A percentile compares a stretch with the other conserved stretches of the same genome.
Conservation (phyloP, 208 protist species). For the Leishmania aethiopica region DNA sequence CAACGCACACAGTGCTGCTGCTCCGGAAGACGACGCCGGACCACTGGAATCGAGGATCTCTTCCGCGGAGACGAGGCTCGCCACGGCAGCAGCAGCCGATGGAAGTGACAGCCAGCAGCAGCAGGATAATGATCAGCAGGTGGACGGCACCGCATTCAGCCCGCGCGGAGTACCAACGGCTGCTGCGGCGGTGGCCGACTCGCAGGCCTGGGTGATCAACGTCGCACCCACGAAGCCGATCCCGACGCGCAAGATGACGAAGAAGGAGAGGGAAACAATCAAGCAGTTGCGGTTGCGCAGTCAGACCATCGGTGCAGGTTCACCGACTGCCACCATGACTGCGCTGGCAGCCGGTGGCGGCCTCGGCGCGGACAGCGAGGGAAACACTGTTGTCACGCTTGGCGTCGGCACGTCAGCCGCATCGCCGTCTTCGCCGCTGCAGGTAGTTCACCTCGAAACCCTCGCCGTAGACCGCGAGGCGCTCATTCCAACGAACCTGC, state of each 20-base stretch:
- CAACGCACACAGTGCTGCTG: not conserved
- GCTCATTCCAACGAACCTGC: slow-evolving; percentile 71
- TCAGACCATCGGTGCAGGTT: not conserved
- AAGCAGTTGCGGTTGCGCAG: slow-evolving; percentile 36
- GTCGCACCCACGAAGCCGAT: slow-evolving; percentile 46
- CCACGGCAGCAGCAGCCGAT: not conserved
- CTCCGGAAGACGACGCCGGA: not conserved
- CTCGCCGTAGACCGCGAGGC: slow-evolving; percentile 39
- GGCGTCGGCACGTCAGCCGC: not conserved
- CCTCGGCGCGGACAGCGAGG: slow-evolving; percentile 49
- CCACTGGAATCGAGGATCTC: not conserved
- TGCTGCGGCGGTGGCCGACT: not conserved
- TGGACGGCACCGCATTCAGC: not conserved
- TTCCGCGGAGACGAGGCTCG: not conserved
- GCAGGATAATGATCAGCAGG: not conserved
- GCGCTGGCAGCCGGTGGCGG: not conserved
- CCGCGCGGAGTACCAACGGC: not conserved
- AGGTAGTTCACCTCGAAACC: slow-evolving; percentile 53
- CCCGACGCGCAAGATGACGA: slow-evolving; percentile 60
- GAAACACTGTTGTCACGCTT: slow-evolving; percentile 31
- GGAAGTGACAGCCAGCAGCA: not conserved
- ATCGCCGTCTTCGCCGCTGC: slow-evolving; percentile 20
- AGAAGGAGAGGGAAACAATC: slow-evolving; percentile 71
- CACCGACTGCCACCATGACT: not conserved
- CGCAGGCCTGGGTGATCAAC: slow-evolving; percentile 76